These are phyloP conservation scores for Kluyveromyces nonfermentans DNA, from an alignment of 805 yeast species.

Conservation along the genomic window DNA sequence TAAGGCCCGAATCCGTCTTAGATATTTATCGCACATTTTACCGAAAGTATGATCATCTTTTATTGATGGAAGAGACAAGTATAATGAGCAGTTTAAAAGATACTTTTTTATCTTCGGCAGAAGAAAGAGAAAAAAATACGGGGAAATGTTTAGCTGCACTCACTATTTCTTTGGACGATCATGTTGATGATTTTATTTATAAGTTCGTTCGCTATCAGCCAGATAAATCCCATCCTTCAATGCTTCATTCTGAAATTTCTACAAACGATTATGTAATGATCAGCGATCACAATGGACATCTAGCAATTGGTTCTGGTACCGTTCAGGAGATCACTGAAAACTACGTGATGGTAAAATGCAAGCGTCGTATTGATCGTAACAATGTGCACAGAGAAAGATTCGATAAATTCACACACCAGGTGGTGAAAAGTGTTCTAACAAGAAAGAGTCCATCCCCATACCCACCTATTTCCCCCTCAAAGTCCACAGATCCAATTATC, in stretches of 20 bases:
- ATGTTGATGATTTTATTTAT: neutral
- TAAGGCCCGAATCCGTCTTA: conserved; percentile 22
- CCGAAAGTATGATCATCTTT: conserved; percentile 60
- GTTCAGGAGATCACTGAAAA: conserved; percentile 37
- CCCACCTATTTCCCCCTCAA: conserved; percentile 4
- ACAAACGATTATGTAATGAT: conserved; percentile 57
- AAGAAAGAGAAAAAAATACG: conserved; percentile 47
- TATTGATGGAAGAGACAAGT: conserved; percentile 66
- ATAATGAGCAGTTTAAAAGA: conserved; percentile 44
- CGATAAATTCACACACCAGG: conserved; percentile 37
- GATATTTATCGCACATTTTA: conserved; percentile 45
- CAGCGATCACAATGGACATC: conserved; percentile 75
- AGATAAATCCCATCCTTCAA: conserved; percentile 10
- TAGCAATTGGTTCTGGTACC: conserved; percentile 58
- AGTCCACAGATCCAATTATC: conserved; percentile 6
- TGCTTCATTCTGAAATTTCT: conserved; percentile 38
- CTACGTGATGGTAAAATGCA: conserved; percentile 40
- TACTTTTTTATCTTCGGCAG: conserved; percentile 44
- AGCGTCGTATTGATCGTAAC: conserved; percentile 41
- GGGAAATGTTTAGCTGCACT: conserved; percentile 47
- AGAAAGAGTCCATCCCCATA: neutral
- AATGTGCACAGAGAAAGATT: conserved; percentile 31
- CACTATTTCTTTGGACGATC: neutral
- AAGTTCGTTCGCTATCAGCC: neutral
- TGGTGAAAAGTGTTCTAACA: conserved; percentile 39